Percentiles rank a stretch among this genome's conserved stretches.
Evolutionary conservation across 2,329 filamentous ascomycete species (phyloP).

Genomic region (Beauveria caledonica): DNA sequence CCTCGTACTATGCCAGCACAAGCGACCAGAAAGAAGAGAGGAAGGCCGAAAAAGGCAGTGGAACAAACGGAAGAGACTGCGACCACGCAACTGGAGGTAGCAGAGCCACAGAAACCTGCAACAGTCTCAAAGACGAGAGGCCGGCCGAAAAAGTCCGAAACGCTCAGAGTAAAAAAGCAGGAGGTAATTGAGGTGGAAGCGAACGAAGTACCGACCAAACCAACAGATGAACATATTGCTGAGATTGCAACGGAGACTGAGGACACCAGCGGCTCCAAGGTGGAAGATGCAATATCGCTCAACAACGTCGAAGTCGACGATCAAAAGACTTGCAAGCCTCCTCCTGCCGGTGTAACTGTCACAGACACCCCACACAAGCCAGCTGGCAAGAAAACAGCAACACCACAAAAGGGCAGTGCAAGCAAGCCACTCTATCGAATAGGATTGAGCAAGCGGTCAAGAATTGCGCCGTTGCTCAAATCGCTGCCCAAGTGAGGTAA

Average conservation of each 20-base stretch:
- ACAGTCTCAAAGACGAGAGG: constrained; percentile 29
- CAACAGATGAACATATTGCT: background rate
- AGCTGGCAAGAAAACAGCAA: background rate
- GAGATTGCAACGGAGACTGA: background rate
- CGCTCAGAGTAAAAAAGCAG: constrained; percentile 4
- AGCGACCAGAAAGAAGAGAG: constrained; percentile 13
- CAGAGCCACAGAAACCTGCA: background rate
- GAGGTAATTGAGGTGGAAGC: background rate
- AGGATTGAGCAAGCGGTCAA: constrained; percentile 41
- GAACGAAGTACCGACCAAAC: background rate
- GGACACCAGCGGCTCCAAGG: background rate
- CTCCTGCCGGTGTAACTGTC: background rate
- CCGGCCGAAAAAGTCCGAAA: constrained; percentile 32
- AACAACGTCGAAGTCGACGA: background rate
- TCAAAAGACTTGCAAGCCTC: background rate
- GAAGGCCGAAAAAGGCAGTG: constrained; percentile 12
- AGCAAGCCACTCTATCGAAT: constrained; percentile 39
- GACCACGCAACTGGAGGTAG: constrained; percentile 14
- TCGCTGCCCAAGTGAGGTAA: constrained; percentile 32
- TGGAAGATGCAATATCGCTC: background rate
- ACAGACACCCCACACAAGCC: background rate
- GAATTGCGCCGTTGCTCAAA: constrained; percentile 45
- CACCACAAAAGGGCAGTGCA: background rate
- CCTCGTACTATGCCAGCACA: background rate
- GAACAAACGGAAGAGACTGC: constrained; percentile 14